Evolutionary conservation across 2,329 filamentous ascomycete species (phyloP).

Genomic region (Penicillium sp.): DNA sequence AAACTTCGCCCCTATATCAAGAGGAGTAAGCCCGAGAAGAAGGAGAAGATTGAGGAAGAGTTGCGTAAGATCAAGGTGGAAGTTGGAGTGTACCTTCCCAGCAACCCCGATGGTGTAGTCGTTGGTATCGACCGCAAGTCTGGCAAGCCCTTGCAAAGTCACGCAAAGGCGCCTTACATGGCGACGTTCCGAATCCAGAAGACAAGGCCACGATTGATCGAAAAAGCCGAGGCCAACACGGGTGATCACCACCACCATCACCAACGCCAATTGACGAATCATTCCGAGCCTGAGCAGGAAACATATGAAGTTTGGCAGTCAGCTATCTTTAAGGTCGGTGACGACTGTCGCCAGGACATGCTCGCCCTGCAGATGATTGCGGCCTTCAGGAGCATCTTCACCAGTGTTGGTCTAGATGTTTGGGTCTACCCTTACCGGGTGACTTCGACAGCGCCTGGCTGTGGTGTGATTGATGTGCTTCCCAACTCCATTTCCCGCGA

Average conservation of each 20-base stretch:
- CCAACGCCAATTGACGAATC: slow-evolving; percentile 26
- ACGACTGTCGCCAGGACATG: slow-evolving; percentile 97
- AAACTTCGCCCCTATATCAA: slow-evolving; percentile 95
- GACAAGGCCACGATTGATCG: slow-evolving; percentile 47
- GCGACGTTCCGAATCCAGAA: slow-evolving; percentile 97
- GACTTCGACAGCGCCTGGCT: slow-evolving; percentile 93
- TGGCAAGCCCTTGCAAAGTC: slow-evolving; percentile 93
- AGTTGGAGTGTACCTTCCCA: slow-evolving; percentile 93
- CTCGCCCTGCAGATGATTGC: slow-evolving; percentile 97
- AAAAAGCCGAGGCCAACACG: slow-evolving; percentile 28
- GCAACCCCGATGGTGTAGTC: slow-evolving; percentile 94
- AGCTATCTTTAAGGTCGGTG: slow-evolving; percentile 98
- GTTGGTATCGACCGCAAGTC: slow-evolving; percentile 98
- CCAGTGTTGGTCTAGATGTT: slow-evolving; percentile 89
- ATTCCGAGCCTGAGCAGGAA: slow-evolving; percentile 41
- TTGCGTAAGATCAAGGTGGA: slow-evolving; percentile 96
- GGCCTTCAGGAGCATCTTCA: slow-evolving; percentile 95
- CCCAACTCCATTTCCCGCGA: slow-evolving; percentile 97
- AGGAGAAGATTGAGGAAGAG: slow-evolving; percentile 98
- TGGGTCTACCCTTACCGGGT: slow-evolving; percentile 97
- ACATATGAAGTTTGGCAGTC: slow-evolving; percentile 97
- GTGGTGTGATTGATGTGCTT: slow-evolving; percentile 95
- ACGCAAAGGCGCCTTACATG: slow-evolving; percentile 98
- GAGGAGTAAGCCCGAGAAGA: slow-evolving; percentile 90
- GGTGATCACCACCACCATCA: slow-evolving; percentile 27